A percentile compares a stretch with the other conserved stretches of the same genome.
phyloP scores from a whole-genome alignment of 2,329 filamentous ascomycete species.

The Colletotrichum neosansevieriae region DNA sequence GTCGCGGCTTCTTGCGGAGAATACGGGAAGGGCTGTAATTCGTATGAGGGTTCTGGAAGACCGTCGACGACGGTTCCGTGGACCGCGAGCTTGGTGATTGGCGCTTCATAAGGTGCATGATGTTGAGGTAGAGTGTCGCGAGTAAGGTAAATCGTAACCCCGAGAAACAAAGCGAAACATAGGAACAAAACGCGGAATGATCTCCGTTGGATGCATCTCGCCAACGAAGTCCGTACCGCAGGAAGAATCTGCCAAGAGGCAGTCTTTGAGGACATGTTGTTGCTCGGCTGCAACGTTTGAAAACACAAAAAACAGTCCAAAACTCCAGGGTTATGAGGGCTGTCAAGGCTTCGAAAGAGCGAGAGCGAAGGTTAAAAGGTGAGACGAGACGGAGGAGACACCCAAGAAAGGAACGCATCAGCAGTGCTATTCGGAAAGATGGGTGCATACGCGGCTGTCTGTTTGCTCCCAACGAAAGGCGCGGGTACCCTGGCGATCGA shows the following conservation, averaged over 20 bases:
- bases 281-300: neutral
- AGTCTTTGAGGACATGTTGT: constrained; percentile 22
- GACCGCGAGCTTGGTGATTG: constrained; percentile 30
- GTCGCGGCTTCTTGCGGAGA: constrained; percentile 42
- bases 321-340: neutral
- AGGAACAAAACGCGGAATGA: constrained; percentile 27
- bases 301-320: neutral
- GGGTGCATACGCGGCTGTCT: neutral
- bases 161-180: constrained; percentile 19
- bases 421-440: neutral
- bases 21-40: constrained; percentile 44
- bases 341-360: constrained; percentile 21
- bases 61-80: constrained; percentile 33
- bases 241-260: constrained; percentile 8
- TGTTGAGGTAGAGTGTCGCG: constrained; percentile 18
- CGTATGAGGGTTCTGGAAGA: constrained; percentile 35
- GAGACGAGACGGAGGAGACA: constrained; percentile 29
- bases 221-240: constrained; percentile 22
- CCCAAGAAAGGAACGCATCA: constrained; percentile 11
- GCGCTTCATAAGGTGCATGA: constrained; percentile 34
- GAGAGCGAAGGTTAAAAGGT: constrained; percentile 27
- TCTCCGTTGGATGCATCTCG: constrained; percentile 21
- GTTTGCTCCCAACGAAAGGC: neutral
- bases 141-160: constrained; percentile 23
- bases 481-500: neutral